Base-by-base conservation (phyloP, 208 protist genomes). In the Leishmania amazonensis region DNA sequence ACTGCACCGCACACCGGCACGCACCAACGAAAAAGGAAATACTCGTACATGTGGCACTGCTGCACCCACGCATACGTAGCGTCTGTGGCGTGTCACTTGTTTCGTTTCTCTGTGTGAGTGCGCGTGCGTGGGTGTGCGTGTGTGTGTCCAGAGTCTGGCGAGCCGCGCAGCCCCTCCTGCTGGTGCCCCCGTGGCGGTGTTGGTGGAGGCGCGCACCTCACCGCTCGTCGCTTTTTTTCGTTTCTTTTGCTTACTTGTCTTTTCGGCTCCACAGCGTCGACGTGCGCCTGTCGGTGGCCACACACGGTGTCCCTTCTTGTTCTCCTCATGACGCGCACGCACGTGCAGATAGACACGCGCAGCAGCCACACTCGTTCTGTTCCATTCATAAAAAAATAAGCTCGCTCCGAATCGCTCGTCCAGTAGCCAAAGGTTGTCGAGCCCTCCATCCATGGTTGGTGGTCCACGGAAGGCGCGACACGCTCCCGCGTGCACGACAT, bases 381-480 rank as follows among this genome's bases (percentile, higher is more conserved):
- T 49, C 21, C 62, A 31, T 11, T 68, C 35, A 72, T 49, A 49
- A 19, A 45, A 45, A 72, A 4, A 45, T 28, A 72, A 49, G 35
- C 2, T 72, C 21, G 19, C 67, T 45, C 40, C 40, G 15, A 42
- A 53, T 47, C 68, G 11, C 21, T 74, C 28, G 31, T 53, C 15
- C 19, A 13, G 65, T 40, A 47, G 65, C 40, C 40, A 71, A 71
- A 8, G 65, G 35, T 24, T 28, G 13, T 71, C 65, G 19, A 28
- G 2, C 65, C 65, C 65, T 47, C 35, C 31, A 24, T 49, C 42
- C 28, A 80, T 77, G 70, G 81, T 68, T 42, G 64, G 67, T 19
- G 67, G 68, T 49, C 70, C 64, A 58, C 49, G 13, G 6, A 83
- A 73, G 35, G 31, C 31, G 80, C 60, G 80, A 45, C 64, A 64